phyloP scores from a whole-genome alignment of 2,329 filamentous ascomycete genomes.

The Aspergillus bombycis region DNA sequence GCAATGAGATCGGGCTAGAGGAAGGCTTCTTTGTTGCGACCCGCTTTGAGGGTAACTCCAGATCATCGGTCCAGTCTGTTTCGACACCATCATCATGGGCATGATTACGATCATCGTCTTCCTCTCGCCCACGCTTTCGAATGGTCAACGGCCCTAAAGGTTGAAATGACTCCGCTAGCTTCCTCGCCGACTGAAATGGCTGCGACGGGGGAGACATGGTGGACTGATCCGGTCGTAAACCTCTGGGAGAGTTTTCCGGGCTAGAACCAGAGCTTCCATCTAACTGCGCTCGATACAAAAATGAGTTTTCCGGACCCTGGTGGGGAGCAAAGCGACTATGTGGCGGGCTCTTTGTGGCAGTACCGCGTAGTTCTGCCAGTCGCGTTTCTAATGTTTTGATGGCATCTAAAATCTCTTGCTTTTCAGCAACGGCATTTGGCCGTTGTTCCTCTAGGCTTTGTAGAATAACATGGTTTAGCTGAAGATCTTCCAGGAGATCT shows the following conservation, averaged over 20 bases:
- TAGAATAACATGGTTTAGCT: constrained; percentile 35
- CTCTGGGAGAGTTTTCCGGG: neutral
- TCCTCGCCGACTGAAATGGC: neutral
- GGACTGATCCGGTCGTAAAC: constrained; percentile 10
- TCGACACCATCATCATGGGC: constrained; percentile 4
- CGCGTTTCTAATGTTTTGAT: constrained; percentile 30
- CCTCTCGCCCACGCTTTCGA: constrained; percentile 22
- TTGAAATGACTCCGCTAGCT: constrained; percentile 2
- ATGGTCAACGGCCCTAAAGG: constrained; percentile 4
- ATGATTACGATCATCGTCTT: neutral
- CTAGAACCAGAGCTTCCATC: constrained; percentile 17
- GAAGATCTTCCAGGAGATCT: constrained; percentile 36
- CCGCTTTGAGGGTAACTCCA: constrained; percentile 18
- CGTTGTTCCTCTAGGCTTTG: constrained; percentile 32
- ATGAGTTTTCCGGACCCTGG: neutral
- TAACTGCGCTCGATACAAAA: constrained; percentile 13
- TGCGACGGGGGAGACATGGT: constrained; percentile 10
- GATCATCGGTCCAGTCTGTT: constrained; percentile 14
- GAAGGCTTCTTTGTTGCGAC: constrained; percentile 5
- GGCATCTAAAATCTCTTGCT: constrained; percentile 29
- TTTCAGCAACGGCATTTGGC: constrained; percentile 29
- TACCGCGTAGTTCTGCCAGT: constrained; percentile 27
- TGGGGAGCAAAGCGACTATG: constrained; percentile 5
- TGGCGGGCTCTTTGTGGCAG: constrained; percentile 5
- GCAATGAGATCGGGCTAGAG: neutral